phyloP scores from a whole-genome alignment of 148 eudicot species.

The Arbutus unedo region DNA sequence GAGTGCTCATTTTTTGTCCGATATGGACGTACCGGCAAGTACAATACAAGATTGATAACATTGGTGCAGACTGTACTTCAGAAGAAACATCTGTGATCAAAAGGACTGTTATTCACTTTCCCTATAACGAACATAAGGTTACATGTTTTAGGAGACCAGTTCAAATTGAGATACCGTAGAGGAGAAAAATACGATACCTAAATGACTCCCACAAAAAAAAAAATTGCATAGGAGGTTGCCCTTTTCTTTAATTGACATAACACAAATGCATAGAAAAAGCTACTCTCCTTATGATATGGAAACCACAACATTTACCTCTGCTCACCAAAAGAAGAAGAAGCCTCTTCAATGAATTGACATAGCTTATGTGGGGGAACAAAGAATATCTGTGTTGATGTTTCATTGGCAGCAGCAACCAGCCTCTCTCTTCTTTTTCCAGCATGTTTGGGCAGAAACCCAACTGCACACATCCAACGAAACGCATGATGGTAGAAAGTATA shows the following conservation, averaged over 20 bases:
- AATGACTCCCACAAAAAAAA: not conserved
- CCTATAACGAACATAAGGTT: not conserved
- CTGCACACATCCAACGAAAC: slow-evolving; percentile 33
- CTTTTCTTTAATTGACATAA: not conserved
- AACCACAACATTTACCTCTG: slow-evolving; percentile 47
- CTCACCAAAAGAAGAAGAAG: slow-evolving; percentile 55
- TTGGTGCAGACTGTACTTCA: not conserved
- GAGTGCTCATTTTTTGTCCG: too few relatives aligned
- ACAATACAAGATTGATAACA: too few relatives aligned
- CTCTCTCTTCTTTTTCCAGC: slow-evolving; percentile 72
- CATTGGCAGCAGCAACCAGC: slow-evolving; percentile 57
- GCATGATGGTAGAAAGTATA: not conserved
- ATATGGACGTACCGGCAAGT: too few relatives aligned
- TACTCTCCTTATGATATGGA: not conserved
- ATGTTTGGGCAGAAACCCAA: slow-evolving; percentile 91
- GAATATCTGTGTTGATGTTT: slow-evolving; percentile 80
- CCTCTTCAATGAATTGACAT: slow-evolving; percentile 72
- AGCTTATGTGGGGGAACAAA: slow-evolving; percentile 97
- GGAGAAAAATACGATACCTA: not conserved
- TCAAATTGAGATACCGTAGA: slow-evolving; percentile 5
- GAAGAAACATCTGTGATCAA: not conserved
- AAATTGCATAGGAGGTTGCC: not conserved
- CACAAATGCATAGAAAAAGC: slow-evolving; percentile 14
- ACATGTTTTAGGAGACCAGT: not conserved
- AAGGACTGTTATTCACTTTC: not conserved